Percentiles rank a stretch among this genome's conserved stretches.
These are phyloP conservation scores for Tephrocybe sp. DNA, from an alignment of 768 basidiomycete species.

Conservation along the genomic window DNA sequence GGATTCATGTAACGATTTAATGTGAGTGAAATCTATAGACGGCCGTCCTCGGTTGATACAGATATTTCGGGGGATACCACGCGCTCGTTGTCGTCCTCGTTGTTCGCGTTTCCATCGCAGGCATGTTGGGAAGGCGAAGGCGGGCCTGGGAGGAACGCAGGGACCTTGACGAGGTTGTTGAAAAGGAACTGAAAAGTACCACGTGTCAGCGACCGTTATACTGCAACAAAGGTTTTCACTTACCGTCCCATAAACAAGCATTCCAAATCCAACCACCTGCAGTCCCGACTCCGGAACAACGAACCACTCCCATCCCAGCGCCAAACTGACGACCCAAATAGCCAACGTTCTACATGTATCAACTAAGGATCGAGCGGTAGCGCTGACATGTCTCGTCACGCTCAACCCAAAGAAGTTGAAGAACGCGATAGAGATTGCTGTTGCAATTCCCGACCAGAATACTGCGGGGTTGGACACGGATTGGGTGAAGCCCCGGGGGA, in stretches of 20 bases:
- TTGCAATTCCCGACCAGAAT: conserved; percentile 62
- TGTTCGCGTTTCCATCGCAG: too few species aligned
- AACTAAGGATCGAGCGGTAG: conserved; percentile 85
- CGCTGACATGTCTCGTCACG: conserved; percentile 87
- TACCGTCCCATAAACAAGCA: conserved; percentile 71
- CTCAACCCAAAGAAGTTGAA: conserved; percentile 92
- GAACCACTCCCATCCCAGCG: conserved; percentile 86
- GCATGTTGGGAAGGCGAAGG: too few species aligned
- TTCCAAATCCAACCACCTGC: conserved; percentile 78
- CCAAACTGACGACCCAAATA: conserved; percentile 94
- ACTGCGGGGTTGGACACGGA: conserved; percentile 77
- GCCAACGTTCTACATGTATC: conserved; percentile 93
- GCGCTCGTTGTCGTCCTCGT: too few species aligned
- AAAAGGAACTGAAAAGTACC: conserved; percentile 68
- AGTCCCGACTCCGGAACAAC: conserved; percentile 77
- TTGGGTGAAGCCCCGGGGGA: conserved; percentile 85
- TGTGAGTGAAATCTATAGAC: too few species aligned
- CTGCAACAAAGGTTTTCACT: conserved; percentile 2
- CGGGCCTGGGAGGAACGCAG: too few species aligned
- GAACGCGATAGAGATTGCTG: conserved; percentile 70
- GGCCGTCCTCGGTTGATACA: too few species aligned
- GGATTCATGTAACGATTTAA: too few species aligned
- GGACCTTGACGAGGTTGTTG: conserved; percentile 65
- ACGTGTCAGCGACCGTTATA: conserved; percentile 1
- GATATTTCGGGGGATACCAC: too few species aligned